Base-by-base conservation (phyloP, 2,329 filamentous ascomycete species). In the Coniochaeta prunicola region DNA sequence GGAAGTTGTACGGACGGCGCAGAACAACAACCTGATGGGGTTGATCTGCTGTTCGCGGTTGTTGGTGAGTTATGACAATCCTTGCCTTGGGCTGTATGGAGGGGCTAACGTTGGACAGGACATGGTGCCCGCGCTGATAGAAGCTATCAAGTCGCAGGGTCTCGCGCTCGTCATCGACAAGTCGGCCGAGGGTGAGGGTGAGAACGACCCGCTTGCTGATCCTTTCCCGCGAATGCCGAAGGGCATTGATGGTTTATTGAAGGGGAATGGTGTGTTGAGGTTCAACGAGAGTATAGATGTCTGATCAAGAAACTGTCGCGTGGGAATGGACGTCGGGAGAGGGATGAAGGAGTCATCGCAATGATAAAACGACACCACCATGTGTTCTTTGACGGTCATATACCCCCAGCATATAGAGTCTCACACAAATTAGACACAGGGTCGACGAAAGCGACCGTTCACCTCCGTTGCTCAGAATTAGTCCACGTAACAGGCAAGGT, bases 11-110 rank as follows among this genome's bases (percentile, higher is more conserved):
- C 84, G 92, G 63, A 91, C 96, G 69, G 92, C 93, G 24, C 90
- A 96, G 73, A 90, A 88, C 70, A 99, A 99, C 71, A 99, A 99
- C 71, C 91, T 99, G 64, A 99, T 99, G 94, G 94, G 94, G 3
- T 73, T 99, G 68, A 90, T 97, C 61, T 97, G 92, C 75, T 92
- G 88, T 65, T 93, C 91, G 33, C 84, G 89, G 64, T 79, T 99
- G 63, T 74, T 99, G 77, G 91, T 96, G 80, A 68, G 88, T 81
- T 38, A n/a, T n/a, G n/a, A n/a, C 59, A 30, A 50, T 53, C 36
- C 36, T 45, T 53, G 56, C 24, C 17, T 7, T 7, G 34, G 9
- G 33, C 56, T 50, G 59, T 34, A 48, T 36, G 15, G 19, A 10
- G 26, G 26, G 10, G 45, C 58, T 60, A 62, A 63, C 38, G 9